Percentiles rank a stretch among this genome's conserved stretches.
Conservation (phyloP, 352 stramenopile genomes). For the Phytopythium oedochilum region DNA sequence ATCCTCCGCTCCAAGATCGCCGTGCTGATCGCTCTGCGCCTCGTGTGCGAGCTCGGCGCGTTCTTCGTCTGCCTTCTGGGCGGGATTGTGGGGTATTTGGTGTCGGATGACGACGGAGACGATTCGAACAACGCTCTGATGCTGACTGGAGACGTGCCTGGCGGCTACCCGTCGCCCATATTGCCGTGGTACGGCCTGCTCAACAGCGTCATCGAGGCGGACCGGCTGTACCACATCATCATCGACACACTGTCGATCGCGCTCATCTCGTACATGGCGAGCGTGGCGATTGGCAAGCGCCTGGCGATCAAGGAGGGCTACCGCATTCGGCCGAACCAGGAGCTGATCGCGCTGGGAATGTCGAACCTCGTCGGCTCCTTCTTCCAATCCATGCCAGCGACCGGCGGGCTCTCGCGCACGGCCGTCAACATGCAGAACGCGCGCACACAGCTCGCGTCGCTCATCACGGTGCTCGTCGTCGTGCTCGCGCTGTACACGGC, state of each 20-base stretch:
- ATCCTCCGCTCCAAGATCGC: conserved; percentile 41
- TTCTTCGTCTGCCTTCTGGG: conserved; percentile 69
- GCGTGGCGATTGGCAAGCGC: conserved; percentile 85
- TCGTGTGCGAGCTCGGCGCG: conserved; percentile 52
- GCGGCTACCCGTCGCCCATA: conserved; percentile 51
- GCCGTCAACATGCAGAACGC: conserved; percentile 90
- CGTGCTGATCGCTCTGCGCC: conserved; percentile 30
- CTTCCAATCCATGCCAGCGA: conserved; percentile 83
- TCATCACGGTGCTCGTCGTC: conserved; percentile 84
- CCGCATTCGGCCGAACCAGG: conserved; percentile 63
- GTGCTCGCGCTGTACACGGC: conserved; percentile 79
- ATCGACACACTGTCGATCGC: conserved; percentile 69
- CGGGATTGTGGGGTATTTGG: conserved; percentile 49
- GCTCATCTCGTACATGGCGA: conserved; percentile 90
- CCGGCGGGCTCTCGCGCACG: conserved; percentile 85
- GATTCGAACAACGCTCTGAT: conserved; percentile 39
- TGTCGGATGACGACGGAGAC: neutral
- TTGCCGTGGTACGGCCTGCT: conserved; percentile 51
- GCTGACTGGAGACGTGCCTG: conserved; percentile 66
- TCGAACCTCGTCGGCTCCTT: conserved; percentile 85
- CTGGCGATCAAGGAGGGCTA: conserved; percentile 78
- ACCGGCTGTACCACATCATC: conserved; percentile 53
- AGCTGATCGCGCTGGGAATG: conserved; percentile 85
- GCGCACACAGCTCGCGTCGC: conserved; percentile 72
- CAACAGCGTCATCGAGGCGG: conserved; percentile 33